Base-by-base conservation (phyloP, 257 asterid species). In the Forsythia viridissima region DNA sequence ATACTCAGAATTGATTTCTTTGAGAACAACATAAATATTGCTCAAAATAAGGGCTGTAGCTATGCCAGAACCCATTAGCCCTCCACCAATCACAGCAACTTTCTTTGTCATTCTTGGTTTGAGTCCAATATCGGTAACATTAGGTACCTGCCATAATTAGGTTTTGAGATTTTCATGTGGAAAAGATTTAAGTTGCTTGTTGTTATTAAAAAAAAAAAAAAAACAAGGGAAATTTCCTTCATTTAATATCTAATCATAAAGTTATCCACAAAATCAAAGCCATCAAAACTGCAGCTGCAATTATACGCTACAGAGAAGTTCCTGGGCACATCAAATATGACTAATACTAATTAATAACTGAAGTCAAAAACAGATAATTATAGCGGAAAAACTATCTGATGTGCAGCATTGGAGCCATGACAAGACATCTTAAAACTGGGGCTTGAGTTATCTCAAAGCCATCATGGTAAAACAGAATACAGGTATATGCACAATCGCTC, bases 21-120 rank as follows among this genome's bases (percentile, higher is more conserved):
- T 96, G 83, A 96, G 92, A 84, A 92, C 73, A 71, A 93, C 98
- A 41, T 76, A 79, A 70, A 86, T 83, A 82, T 84, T 80, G 77
- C 88, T 83, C 93, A 96, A 81, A 81, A 96, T 80, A 68, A 96
- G 87, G 40, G 97, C 91, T 68, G 99, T 93, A 76, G 97, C 97
- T 80, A 96, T 96, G 80, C 98, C 99, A 75, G 99, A 91, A 82
- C 99, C 99, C 98, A 93, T 96, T 80, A 96, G 85, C 59, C 99
- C 99, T 84, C 97, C 99, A 80, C 99, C 99, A 80, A 96, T 92
- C 18, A 96, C 86, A 68, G 97, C 99, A 84, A 93, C 93, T 85
- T 89, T 93, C 89, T 86, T 90, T 55, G 91, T 77, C 52, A 85
- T 80, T 86, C 93, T 96, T 77, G 99, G 97, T 82, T 92, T 96